Conservation (phyloP, 345 rosid genomes). For the Cardiospermum halicacabum region DNA sequence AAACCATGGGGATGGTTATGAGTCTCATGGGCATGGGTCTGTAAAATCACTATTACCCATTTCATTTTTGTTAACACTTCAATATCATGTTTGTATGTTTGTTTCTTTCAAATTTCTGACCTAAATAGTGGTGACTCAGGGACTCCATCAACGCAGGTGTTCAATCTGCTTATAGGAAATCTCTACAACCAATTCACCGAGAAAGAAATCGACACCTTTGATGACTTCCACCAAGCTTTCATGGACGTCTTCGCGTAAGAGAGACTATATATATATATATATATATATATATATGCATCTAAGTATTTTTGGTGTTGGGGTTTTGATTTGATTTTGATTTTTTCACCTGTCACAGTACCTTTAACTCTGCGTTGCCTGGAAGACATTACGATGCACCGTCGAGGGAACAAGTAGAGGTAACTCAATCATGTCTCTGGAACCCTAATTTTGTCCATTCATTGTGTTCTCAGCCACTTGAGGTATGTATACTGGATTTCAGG, state of each 20-base stretch:
- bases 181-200: conserved; percentile 56
- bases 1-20: conserved; percentile 53
- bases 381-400: conserved; percentile 74
- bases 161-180: conserved; percentile 51
- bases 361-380: conserved; percentile 91
- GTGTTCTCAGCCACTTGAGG: not conserved
- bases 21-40: conserved; percentile 62
- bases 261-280: no score
- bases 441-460: not conserved
- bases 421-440: not conserved
- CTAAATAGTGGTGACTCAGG: conserved; percentile 22
- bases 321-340: no score
- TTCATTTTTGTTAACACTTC: not conserved
- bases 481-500: conserved; percentile 31
- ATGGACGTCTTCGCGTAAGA: conserved; percentile 74
- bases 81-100: not conserved
- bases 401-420: conserved; percentile 40
- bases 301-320: no score
- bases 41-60: not conserved
- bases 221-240: conserved; percentile 68
- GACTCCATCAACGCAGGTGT: conserved; percentile 52
- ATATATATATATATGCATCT: no score
- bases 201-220: conserved; percentile 42
- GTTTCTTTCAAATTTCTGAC: not conserved
- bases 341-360: conserved; percentile 32